Conservation (phyloP, 2,329 filamentous ascomycete genomes). For the Xylaria sp. region DNA sequence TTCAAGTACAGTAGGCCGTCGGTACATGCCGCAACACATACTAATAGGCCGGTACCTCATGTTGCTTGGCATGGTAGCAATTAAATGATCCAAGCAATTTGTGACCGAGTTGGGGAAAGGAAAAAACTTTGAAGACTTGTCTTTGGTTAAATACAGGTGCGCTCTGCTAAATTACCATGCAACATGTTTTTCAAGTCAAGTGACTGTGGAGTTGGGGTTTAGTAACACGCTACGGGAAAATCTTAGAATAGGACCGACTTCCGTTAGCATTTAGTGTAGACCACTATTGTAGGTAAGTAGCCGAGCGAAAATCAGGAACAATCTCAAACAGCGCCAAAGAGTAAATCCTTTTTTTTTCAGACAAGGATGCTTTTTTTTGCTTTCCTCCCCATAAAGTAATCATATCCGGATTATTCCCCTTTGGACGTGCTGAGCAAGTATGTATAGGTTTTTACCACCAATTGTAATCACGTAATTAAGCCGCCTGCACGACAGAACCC, state of each 20-base stretch:
- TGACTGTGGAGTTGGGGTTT: background rate
- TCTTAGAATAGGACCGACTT: slow-evolving; percentile 7
- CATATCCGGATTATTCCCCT: slow-evolving; percentile 5
- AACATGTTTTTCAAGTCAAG: background rate
- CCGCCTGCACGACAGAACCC: background rate
- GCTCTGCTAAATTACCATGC: background rate
- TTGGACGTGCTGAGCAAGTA: background rate
- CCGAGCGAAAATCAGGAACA: background rate
- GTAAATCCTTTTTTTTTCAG: background rate
- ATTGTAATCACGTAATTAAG: background rate
- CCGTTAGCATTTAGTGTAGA: background rate
- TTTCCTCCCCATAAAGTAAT: background rate
- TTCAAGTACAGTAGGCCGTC: too few species aligned
- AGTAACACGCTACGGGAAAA: background rate
- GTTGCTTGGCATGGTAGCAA: too few species aligned
- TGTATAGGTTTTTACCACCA: background rate
- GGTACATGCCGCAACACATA: too few species aligned
- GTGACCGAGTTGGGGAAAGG: background rate
- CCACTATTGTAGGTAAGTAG: background rate
- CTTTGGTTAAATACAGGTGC: background rate
- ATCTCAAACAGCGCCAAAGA: background rate
- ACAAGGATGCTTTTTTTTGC: background rate
- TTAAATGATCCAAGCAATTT: background rate
- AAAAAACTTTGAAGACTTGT: background rate
- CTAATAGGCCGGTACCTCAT: too few species aligned